Base-by-base conservation (phyloP, 2,329 filamentous ascomycete species). In the Leptographium radiaticola region DNA sequence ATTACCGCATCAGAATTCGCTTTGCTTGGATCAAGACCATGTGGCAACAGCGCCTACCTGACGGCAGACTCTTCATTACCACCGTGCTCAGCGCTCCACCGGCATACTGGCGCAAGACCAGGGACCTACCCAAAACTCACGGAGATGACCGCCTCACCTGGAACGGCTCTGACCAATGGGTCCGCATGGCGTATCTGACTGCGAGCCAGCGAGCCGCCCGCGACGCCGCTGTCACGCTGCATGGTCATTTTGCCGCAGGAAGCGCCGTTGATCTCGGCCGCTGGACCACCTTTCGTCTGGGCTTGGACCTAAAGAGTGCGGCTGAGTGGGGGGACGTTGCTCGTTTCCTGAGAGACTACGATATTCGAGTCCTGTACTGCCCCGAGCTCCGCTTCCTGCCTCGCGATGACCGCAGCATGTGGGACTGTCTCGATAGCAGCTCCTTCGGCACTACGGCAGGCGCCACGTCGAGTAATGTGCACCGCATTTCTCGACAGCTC, bases 331-430 rank as follows among this genome's bases (percentile, higher is more conserved):
- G 64, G 1, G 59, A 67, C 0, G 69, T 86, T 20, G 68, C 73
- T 5, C 64, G 69, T 10, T 77, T 78, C 1, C 71, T 96, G 1
- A 70, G 72, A 12, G 86, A 94, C 58, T 86, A 86, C 68, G 95
- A 94, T 56, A 74, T 95, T 49, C 53, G 33, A 11, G 52, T 57
- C 6, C 53, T 52, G 42, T 16, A 48, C 1, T 53, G 52, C 12
- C 50, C 52, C 8, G 56, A 55, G 6, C 56, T 60, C 16, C 53
- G 48, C 2, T 58, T 59, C 39, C 20, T 57, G 5, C 47, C 38
- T 5, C 56, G 59, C 7, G 59, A 60, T 33, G 57, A 60, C 52
- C 56, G 49, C 25, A 60, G 18, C 46, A 59, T 60, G 59, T 60
- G 59, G 59, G 51, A 52, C 8, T 58, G 56, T n/a, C 33, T 60